These are phyloP conservation scores for Saururus chinensis DNA, from an alignment of 164 flowering plant genomes.

Conservation along the genomic window DNA sequence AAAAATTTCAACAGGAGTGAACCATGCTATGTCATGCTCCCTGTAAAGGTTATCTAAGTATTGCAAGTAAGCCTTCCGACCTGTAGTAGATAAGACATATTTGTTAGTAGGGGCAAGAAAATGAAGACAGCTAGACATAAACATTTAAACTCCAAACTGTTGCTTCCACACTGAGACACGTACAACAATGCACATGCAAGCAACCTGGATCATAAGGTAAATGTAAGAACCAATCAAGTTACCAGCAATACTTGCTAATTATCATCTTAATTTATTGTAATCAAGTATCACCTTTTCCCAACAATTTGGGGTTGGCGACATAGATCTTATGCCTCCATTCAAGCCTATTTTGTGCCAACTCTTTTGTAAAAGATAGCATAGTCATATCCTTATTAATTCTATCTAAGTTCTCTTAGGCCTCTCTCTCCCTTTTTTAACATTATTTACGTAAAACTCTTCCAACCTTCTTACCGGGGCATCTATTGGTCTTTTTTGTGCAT, in stretches of 20 bases:
- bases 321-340: too few relatives aligned
- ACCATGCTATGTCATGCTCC: slow-evolving; percentile 77
- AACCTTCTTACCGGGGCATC: too few relatives aligned
- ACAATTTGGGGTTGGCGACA: too few relatives aligned
- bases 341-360: too few relatives aligned
- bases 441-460: too few relatives aligned
- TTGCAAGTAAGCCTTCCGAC: slow-evolving; percentile 68
- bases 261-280: neutral
- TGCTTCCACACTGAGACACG: neutral
- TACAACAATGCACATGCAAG: neutral
- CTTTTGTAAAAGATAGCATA: too few relatives aligned
- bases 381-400: too few relatives aligned
- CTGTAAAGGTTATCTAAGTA: slow-evolving; percentile 65
- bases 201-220: neutral
- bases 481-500: too few relatives aligned
- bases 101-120: neutral
- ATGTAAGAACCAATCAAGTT: neutral
- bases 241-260: neutral
- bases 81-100: slow-evolving; percentile 22
- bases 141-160: neutral
- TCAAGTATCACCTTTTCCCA: too few relatives aligned
- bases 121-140: neutral
- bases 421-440: too few relatives aligned
- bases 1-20: slow-evolving; percentile 95
- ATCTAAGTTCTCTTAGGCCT: too few relatives aligned